phyloP scores from a whole-genome alignment of 306 rosid genomes.

The Alnus rubra region DNA sequence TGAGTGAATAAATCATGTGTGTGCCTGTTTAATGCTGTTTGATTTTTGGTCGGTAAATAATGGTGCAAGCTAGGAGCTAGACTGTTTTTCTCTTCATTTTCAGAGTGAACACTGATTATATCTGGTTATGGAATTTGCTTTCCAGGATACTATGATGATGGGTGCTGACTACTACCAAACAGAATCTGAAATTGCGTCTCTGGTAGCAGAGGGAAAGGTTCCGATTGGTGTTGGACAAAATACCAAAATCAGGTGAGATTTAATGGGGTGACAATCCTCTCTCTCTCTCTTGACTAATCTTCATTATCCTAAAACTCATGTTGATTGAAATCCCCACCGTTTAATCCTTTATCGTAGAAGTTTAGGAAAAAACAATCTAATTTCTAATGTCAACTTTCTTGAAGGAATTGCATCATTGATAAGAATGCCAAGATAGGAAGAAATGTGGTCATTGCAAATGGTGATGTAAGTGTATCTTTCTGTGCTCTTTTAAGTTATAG shows the following conservation, averaged over 20 bases:
- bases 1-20: background rate
- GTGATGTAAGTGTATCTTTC: slow-evolving; percentile 59
- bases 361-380: slow-evolving; percentile 7
- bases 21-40: background rate
- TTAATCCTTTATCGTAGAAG: too few species aligned
- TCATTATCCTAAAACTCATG: background rate
- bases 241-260: slow-evolving; percentile 79
- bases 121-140: slow-evolving; percentile 22
- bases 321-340: background rate
- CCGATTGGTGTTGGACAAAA: slow-evolving; percentile 96
- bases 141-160: slow-evolving; percentile 99
- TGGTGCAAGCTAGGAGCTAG: background rate
- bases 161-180: slow-evolving; percentile 99
- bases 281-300: background rate
- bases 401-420: slow-evolving; percentile 94
- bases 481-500: background rate
- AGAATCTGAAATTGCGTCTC: slow-evolving; percentile 80
- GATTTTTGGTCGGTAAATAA: background rate
- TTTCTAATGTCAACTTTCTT: background rate
- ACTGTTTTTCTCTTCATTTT: slow-evolving; percentile 13
- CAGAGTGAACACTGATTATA: slow-evolving; percentile 11
- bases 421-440: slow-evolving; percentile 97
- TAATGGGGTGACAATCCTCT: background rate
- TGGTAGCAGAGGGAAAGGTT: slow-evolving; percentile 78
- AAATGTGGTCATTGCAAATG: slow-evolving; percentile 63